These are phyloP conservation scores for Cenchrus americanus DNA, from an alignment of 176 grass and related monocot species.

Conservation along the genomic window DNA sequence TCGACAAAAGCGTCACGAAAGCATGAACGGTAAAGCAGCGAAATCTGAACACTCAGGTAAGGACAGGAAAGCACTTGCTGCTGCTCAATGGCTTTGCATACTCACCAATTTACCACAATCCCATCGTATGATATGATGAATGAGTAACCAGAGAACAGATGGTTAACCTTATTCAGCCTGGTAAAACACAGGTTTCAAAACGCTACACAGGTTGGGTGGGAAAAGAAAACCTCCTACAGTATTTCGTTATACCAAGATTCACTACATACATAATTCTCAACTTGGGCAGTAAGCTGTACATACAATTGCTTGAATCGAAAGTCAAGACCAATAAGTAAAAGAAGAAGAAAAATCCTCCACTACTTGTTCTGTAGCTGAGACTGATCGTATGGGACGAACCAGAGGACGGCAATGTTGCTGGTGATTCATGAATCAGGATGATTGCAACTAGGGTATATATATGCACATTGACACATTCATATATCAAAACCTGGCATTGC, in stretches of 20 bases:
- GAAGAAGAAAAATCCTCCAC: conserved; percentile 20
- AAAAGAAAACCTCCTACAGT: conserved; percentile 26
- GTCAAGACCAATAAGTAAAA: conserved; percentile 9
- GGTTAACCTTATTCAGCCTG: neutral
- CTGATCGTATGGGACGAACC: conserved; percentile 9
- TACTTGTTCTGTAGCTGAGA: conserved; percentile 25
- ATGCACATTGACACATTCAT: conserved; percentile 42
- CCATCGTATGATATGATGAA: neutral
- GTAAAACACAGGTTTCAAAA: neutral
- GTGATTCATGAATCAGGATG: conserved; percentile 32
- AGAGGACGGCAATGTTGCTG: neutral
- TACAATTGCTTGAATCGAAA: conserved; percentile 31
- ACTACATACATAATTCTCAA: conserved; percentile 29
- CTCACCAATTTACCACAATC: neutral
- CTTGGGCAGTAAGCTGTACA: conserved; percentile 52
- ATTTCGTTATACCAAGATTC: conserved; percentile 32
- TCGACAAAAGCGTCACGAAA: neutral
- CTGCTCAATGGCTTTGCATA: neutral
- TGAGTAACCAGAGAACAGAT: neutral
- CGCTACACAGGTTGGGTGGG: neutral
- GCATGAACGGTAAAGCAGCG: neutral
- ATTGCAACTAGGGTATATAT: conserved; percentile 35
- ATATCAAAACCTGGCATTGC: conserved; percentile 89
- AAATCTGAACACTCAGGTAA: neutral
- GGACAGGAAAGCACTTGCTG: neutral